Evolutionary conservation across 495 filamentous ascomycete species (phyloP).

Genomic region (Cetradonia linearis): DNA sequence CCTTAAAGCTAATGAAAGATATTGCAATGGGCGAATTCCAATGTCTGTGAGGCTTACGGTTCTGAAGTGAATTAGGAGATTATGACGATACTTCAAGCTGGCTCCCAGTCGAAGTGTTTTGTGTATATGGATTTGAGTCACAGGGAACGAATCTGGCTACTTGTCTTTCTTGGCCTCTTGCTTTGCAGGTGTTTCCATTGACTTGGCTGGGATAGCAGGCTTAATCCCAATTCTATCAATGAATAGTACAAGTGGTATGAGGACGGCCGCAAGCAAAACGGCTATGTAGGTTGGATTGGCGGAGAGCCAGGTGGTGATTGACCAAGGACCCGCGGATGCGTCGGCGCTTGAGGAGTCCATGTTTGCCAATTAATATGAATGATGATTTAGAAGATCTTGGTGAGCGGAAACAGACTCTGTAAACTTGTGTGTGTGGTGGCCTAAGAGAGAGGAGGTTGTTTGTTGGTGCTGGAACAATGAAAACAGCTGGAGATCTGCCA

Average conservation of each 20-base stretch:
- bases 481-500: not conserved
- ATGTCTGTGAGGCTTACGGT: not conserved
- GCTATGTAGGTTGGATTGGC: constrained; percentile 9
- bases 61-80: not conserved
- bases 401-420: not conserved
- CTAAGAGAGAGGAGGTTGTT: not conserved
- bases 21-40: not conserved
- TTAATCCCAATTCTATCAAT: constrained; percentile 5
- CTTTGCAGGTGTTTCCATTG: not conserved
- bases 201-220: not conserved
- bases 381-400: not conserved
- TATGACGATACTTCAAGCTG: not conserved
- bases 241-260: not conserved
- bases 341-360: not conserved
- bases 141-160: not conserved
- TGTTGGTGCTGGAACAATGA: not conserved
- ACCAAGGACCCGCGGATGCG: not conserved
- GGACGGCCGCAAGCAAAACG: constrained; percentile 1
- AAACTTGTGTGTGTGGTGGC: not conserved
- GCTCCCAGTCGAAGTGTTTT: not conserved
- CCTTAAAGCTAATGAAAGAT: not conserved
- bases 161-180: constrained; percentile 6
- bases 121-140: not conserved
- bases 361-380: not conserved
- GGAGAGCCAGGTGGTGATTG: constrained; percentile 3